phyloP scores from a whole-genome alignment of 768 basidiomycete species.

The Heimioporus sp. region DNA sequence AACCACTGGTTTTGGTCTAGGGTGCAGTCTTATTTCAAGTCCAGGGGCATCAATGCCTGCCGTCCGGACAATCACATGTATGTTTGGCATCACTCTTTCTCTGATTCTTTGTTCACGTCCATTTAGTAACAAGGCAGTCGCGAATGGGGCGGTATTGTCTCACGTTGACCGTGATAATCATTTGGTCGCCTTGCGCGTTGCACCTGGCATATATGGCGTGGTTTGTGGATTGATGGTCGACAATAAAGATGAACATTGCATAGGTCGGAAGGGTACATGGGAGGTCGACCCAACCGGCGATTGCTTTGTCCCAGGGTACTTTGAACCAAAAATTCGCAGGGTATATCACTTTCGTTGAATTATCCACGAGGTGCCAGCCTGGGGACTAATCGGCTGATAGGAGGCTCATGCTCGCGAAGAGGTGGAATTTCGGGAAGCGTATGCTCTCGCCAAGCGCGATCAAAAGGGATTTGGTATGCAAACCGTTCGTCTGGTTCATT shows the following conservation, averaged over 20 bases:
- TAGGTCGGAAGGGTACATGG: slow-evolving; percentile 7
- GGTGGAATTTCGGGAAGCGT: slow-evolving; percentile 10
- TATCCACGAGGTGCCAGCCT: background rate
- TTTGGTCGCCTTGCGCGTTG: background rate
- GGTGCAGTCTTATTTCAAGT: slow-evolving; percentile 12
- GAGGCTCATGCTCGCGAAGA: background rate
- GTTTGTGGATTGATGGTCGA: slow-evolving; percentile 4
- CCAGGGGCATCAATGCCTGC: background rate
- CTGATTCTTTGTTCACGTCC: background rate
- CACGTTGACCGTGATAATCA: background rate
- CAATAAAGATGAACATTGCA: background rate
- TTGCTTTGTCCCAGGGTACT: slow-evolving; percentile 12
- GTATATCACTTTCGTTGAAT: background rate
- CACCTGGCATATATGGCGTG: slow-evolving; percentile 2
- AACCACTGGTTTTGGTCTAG: slow-evolving; percentile 8
- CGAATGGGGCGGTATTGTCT: slow-evolving; percentile 4
- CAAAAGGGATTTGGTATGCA: slow-evolving; percentile 3
- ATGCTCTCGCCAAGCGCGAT: slow-evolving; percentile 1
- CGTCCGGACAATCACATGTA: slow-evolving; percentile 15
- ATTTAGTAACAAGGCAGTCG: slow-evolving; percentile 12
- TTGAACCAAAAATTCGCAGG: slow-evolving; percentile 12
- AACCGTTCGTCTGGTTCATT: slow-evolving; percentile 4
- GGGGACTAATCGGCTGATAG: background rate
- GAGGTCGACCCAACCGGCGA: slow-evolving; percentile 6
- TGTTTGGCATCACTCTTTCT: background rate